Conservation (phyloP, 2,329 filamentous ascomycete genomes). For the Gaeumannomyces tritici region DNA sequence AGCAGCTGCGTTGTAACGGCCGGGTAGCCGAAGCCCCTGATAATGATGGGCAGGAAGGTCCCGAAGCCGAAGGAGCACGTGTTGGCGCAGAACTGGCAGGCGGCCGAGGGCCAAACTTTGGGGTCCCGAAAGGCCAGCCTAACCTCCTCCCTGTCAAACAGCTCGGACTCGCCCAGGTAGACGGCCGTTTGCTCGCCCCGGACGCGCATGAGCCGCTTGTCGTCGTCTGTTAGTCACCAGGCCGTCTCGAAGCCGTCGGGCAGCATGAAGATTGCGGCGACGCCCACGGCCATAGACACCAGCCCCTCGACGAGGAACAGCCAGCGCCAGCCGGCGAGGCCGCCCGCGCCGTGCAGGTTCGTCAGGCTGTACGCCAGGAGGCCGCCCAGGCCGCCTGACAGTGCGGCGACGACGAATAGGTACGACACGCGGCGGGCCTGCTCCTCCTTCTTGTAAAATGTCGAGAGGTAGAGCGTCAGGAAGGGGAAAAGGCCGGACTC, state of each 20-base stretch:
- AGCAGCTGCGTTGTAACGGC: constrained; percentile 6
- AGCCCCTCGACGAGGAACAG: constrained; percentile 41
- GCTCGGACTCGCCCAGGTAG: constrained; percentile 16
- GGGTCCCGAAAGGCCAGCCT: constrained; percentile 14
- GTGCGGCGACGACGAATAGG: constrained; percentile 14
- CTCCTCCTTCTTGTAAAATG: constrained; percentile 19
- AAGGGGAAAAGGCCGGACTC: too few species aligned
- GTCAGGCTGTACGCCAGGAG: constrained; percentile 7
- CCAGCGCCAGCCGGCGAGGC: constrained; percentile 23
- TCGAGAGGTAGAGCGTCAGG: constrained; percentile 17
- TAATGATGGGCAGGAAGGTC: constrained; percentile 26
- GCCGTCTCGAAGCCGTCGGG: constrained; percentile 42
- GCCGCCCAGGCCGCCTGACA: constrained; percentile 14
- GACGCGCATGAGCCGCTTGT: constrained; percentile 26
- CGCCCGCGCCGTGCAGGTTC: neutral
- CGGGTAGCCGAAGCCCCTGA: constrained; percentile 8
- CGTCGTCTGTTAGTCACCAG: constrained; percentile 43
- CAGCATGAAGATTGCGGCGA: constrained; percentile 43
- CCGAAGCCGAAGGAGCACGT: constrained; percentile 29
- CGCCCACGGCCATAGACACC: constrained; percentile 31
- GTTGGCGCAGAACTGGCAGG: constrained; percentile 27
- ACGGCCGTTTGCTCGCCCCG: constrained; percentile 9
- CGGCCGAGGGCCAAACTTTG: constrained; percentile 17
- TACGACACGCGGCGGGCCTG: constrained; percentile 15
- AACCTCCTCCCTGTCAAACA: constrained; percentile 13